phyloP scores from a whole-genome alignment of 176 grass and related monocot species.

The Zizania latifolia region DNA sequence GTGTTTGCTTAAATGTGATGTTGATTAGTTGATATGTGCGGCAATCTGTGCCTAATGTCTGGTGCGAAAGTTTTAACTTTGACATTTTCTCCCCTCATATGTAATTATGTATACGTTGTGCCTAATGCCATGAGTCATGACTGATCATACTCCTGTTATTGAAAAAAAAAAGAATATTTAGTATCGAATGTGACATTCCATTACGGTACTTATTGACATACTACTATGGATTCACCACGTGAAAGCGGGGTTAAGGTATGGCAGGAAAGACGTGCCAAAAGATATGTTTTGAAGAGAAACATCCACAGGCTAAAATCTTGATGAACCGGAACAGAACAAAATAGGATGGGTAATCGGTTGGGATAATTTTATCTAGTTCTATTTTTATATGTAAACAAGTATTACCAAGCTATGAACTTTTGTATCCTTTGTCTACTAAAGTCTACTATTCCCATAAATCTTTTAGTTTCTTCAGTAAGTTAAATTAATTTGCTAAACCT shows the following conservation, averaged over 20 bases:
- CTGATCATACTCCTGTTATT: background rate
- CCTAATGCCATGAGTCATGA: conserved; percentile 6
- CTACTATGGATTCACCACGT: background rate
- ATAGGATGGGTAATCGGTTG: background rate
- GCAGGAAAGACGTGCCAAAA: background rate
- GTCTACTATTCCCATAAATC: background rate
- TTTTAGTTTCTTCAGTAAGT: background rate
- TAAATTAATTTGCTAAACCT: background rate
- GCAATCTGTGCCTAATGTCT: background rate
- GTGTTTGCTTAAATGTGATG: background rate
- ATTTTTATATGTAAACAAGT: background rate
- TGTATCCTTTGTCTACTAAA: background rate
- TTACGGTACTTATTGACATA: background rate
- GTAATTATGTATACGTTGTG: background rate
- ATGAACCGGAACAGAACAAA: background rate
- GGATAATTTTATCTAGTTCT: background rate
- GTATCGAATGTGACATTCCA: conserved; percentile 8
- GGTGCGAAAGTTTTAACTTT: background rate
- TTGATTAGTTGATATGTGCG: background rate
- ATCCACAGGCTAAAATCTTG: background rate
- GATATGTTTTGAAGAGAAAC: background rate
- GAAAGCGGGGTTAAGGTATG: background rate
- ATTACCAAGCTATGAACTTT: background rate
- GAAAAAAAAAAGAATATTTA: background rate
- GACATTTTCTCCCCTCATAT: background rate